Conservation (phyloP, 2,329 filamentous ascomycete species). For the Epichloe hybrida region DNA sequence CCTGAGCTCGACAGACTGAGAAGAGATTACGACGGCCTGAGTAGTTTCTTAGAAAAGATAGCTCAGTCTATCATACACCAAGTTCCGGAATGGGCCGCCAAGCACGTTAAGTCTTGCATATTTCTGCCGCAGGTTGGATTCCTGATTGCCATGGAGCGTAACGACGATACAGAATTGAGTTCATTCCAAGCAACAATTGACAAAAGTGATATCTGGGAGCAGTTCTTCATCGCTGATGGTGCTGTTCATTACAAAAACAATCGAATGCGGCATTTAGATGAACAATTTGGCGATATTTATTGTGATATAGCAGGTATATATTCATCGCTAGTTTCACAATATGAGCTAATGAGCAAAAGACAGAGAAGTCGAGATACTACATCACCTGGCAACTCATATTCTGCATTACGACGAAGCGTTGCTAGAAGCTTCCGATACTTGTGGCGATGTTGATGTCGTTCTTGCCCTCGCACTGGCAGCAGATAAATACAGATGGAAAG, state of each 20-base stretch:
- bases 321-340: neutral
- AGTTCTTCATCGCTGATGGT: constrained; percentile 59
- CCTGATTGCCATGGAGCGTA: constrained; percentile 56
- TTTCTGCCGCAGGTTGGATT: constrained; percentile 91
- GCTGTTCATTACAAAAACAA: constrained; percentile 76
- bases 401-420: constrained; percentile 56
- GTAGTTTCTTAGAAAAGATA: constrained; percentile 55
- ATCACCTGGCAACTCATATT: constrained; percentile 58
- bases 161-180: constrained; percentile 36
- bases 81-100: constrained; percentile 45
- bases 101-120: constrained; percentile 57
- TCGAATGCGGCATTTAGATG: constrained; percentile 69
- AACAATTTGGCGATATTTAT: constrained; percentile 72
- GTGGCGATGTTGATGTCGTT: constrained; percentile 77
- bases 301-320: constrained; percentile 62
- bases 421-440: constrained; percentile 57
- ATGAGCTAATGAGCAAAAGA: constrained; percentile 35
- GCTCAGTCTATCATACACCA: constrained; percentile 47
- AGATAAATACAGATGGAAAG: constrained; percentile 54
- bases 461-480: constrained; percentile 71
- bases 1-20: constrained; percentile 65
- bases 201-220: constrained; percentile 54
- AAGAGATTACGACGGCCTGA: constrained; percentile 63
- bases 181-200: constrained; percentile 49
- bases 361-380: constrained; percentile 77